These are phyloP conservation scores for Chrysanthemum makinoi DNA, from an alignment of 129 eudicot species.

Conservation along the genomic window DNA sequence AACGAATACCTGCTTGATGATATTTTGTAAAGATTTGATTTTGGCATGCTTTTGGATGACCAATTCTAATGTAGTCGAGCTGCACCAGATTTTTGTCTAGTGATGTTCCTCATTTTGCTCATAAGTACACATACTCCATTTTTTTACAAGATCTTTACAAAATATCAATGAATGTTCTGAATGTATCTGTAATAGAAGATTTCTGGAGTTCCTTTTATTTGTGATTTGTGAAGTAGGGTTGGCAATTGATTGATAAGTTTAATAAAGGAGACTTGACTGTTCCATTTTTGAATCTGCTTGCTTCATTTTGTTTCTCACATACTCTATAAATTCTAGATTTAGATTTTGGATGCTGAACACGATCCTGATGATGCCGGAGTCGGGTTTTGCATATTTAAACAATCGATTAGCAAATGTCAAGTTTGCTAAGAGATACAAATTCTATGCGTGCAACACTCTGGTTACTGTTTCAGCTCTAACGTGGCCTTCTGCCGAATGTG, in stretches of 20 bases:
- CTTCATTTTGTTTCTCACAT: neutral
- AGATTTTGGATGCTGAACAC: too few relatives aligned
- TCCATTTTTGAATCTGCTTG: too few relatives aligned
- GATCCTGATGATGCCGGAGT: too few relatives aligned
- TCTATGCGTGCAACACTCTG: too few relatives aligned
- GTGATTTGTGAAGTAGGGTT: conserved; percentile 7
- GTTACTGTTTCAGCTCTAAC: too few relatives aligned
- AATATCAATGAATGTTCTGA: conserved; percentile 19
- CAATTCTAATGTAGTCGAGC: neutral
- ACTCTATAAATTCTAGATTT: neutral
- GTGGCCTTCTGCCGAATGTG: too few relatives aligned
- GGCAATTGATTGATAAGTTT: conserved; percentile 21
- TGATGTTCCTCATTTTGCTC: conserved; percentile 10
- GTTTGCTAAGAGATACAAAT: too few relatives aligned
- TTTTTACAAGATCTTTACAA: conserved; percentile 1
- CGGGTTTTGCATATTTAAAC: too few relatives aligned
- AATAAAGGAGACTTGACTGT: conserved; percentile 1
- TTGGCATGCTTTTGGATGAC: conserved; percentile 6
- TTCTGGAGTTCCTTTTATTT: conserved; percentile 23
- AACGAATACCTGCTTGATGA: conserved; percentile 26
- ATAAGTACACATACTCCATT: conserved; percentile 17
- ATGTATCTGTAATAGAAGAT: conserved; percentile 19
- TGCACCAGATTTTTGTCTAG: neutral
- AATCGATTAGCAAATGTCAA: too few relatives aligned
- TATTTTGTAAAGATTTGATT: conserved; percentile 3